A percentile compares a stretch with the other conserved stretches of the same genome.
Evolutionary conservation across 192 early-diverging fungal genomes (phyloP).

Genomic region (Coemansia sp.): DNA sequence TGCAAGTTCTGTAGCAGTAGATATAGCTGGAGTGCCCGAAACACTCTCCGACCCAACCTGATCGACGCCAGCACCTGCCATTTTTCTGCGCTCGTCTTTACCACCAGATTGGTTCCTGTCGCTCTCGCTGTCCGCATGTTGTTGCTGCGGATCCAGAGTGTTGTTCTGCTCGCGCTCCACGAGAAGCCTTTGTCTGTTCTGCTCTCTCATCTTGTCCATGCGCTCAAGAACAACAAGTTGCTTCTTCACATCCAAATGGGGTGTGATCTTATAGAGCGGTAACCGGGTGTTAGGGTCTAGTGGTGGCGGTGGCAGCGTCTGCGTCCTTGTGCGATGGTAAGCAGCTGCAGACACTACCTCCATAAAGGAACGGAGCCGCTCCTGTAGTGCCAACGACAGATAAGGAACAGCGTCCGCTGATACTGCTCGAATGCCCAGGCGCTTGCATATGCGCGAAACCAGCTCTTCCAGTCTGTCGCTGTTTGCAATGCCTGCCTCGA

Average conservation of each 20-base stretch:
- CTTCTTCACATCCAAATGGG: conserved; percentile 65
- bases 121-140: conserved; percentile 17
- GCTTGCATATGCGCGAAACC: conserved; percentile 24
- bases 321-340: conserved; percentile 66
- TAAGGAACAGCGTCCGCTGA: conserved; percentile 63
- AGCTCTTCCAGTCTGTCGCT: conserved; percentile 10
- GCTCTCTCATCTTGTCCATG: conserved; percentile 65
- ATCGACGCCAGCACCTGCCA: not conserved
- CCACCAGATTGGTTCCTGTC: not conserved
- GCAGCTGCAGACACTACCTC: conserved; percentile 70
- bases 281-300: conserved; percentile 54
- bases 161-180: conserved; percentile 49
- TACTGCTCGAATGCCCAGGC: conserved; percentile 38
- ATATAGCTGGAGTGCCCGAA: conserved; percentile 5
- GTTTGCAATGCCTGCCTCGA: conserved; percentile 19
- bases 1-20: not conserved
- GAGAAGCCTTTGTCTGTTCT: conserved; percentile 55
- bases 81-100: conserved; percentile 1
- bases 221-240: conserved; percentile 72
- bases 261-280: conserved; percentile 67
- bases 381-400: conserved; percentile 68
- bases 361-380: conserved; percentile 61
- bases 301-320: conserved; percentile 61
- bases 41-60: not conserved
- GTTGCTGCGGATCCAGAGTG: conserved; percentile 19